Percentiles rank a stretch among this genome's conserved stretches.
Evolutionary conservation across 208 protist species (phyloP).

Genomic region (Wallacemonas sp.): DNA sequence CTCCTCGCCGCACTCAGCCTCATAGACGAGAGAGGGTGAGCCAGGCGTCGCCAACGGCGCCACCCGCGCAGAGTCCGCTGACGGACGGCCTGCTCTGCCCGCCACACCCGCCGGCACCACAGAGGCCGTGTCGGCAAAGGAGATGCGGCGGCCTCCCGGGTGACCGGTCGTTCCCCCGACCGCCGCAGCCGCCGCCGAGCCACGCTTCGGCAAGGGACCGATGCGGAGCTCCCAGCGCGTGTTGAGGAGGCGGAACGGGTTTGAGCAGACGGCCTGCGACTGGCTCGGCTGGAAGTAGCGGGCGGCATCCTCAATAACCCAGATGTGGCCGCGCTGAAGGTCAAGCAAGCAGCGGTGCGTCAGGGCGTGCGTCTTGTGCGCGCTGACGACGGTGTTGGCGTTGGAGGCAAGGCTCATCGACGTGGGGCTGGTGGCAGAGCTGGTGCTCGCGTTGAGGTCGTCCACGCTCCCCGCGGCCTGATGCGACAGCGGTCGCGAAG

Average conservation of each 20-base stretch:
- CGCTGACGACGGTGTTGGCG: not conserved
- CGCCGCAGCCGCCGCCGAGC: not conserved
- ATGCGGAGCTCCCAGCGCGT: slow-evolving; percentile 71
- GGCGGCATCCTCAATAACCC: slow-evolving; percentile 51
- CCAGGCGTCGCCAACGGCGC: not conserved
- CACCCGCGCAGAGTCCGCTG: slow-evolving; percentile 5
- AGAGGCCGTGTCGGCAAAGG: not conserved
- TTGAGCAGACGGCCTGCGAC: slow-evolving; percentile 54
- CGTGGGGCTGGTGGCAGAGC: too few species aligned
- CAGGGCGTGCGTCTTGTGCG: not conserved
- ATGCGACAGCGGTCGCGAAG: too few species aligned
- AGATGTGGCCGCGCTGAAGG: slow-evolving; percentile 65
- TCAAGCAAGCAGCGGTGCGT: slow-evolving; percentile 53
- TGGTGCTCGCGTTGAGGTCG: not conserved
- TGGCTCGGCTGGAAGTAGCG: slow-evolving; percentile 56
- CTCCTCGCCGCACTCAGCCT: slow-evolving; percentile 23
- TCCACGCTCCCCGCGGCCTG: too few species aligned
- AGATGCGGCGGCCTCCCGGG: not conserved
- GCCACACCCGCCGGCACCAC: not conserved
- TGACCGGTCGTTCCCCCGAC: not conserved
- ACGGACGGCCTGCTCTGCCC: not conserved
- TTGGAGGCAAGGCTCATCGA: too few species aligned
- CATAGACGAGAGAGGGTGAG: not conserved
- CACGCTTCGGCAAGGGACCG: slow-evolving; percentile 18
- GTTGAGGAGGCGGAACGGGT: slow-evolving; percentile 48